Percentiles rank a stretch among this genome's conserved stretches.
Evolutionary conservation across 495 filamentous ascomycete genomes (phyloP).

Genomic region (Alectoria sarmentosa): DNA sequence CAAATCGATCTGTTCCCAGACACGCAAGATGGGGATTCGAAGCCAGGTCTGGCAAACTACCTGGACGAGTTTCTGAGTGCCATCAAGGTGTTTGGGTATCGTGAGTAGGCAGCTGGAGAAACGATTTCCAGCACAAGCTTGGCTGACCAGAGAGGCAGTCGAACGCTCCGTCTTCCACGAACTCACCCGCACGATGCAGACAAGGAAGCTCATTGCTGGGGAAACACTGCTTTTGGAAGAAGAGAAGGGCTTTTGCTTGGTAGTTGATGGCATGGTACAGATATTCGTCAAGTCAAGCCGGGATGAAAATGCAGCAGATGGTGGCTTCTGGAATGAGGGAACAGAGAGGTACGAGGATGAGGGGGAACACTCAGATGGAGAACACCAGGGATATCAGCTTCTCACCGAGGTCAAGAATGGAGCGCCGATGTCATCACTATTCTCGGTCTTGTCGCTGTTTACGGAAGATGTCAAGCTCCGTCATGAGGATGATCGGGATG

Average conservation of each 20-base stretch:
- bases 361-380: constrained; percentile 50
- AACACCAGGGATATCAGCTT: constrained; percentile 78
- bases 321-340: constrained; percentile 26
- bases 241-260: constrained; percentile 95
- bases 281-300: constrained; percentile 93
- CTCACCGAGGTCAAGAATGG: constrained; percentile 97
- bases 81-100: constrained; percentile 98
- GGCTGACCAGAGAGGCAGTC: constrained; percentile 33
- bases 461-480: constrained; percentile 87
- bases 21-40: constrained; percentile 79
- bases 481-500: constrained; percentile 53
- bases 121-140: neutral
- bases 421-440: constrained; percentile 95
- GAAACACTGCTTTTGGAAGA: constrained; percentile 93
- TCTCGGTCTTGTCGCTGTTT: constrained; percentile 93
- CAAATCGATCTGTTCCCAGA: constrained; percentile 93
- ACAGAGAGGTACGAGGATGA: constrained; percentile 54
- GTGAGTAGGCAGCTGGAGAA: constrained; percentile 21
- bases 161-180: constrained; percentile 97
- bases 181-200: constrained; percentile 96
- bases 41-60: constrained; percentile 87
- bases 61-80: constrained; percentile 96
- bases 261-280: constrained; percentile 94
- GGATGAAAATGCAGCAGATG: constrained; percentile 40
- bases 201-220: constrained; percentile 87